Percentiles rank a stretch among this genome's conserved stretches.
Evolutionary conservation across 306 rosid genomes (phyloP).

Genomic region (Hippophae rhamnoides): DNA sequence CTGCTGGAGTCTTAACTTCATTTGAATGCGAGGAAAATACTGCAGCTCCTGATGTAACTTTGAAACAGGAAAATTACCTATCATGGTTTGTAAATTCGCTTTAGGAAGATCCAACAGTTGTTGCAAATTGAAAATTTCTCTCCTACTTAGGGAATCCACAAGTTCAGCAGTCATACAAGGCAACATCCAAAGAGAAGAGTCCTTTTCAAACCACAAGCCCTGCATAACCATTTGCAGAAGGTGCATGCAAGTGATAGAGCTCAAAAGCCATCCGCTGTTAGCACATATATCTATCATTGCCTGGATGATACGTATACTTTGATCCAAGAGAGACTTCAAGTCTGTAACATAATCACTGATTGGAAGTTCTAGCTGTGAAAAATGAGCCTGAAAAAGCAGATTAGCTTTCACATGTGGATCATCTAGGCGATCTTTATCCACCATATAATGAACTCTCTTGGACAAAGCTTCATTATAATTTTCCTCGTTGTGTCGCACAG

Average conservation of each 20-base stretch:
- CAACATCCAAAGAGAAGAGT: slow-evolving; percentile 82
- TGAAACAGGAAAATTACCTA: slow-evolving; percentile 67
- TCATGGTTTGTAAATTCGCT: slow-evolving; percentile 47
- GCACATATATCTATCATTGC: slow-evolving; percentile 98
- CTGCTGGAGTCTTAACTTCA: slow-evolving; percentile 49
- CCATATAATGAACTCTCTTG: slow-evolving; percentile 63
- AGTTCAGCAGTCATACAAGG: slow-evolving; percentile 77
- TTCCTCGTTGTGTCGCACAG: slow-evolving; percentile 97
- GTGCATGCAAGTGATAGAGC: slow-evolving; percentile 85
- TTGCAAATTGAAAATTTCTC: slow-evolving; percentile 45
- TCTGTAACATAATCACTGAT: slow-evolving; percentile 88
- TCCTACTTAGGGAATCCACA: slow-evolving; percentile 37
- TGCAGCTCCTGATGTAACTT: slow-evolving; percentile 77
- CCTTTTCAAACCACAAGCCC: slow-evolving; percentile 86
- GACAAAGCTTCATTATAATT: slow-evolving; percentile 71
- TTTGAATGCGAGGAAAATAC: slow-evolving; percentile 55
- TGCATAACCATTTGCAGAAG: slow-evolving; percentile 97
- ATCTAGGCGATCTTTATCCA: slow-evolving; percentile 71
- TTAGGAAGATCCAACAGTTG: slow-evolving; percentile 63
- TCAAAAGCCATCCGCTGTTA: slow-evolving; percentile 91
- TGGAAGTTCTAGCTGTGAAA: slow-evolving; percentile 84
- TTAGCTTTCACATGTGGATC: slow-evolving; percentile 89
- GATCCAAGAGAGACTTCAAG: slow-evolving; percentile 91
- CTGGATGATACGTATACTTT: slow-evolving; percentile 91
- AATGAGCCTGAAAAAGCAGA: slow-evolving; percentile 93